phyloP scores from a whole-genome alignment of 1,284 basidiomycete species.

The Cryptococcus deneoformans region DNA sequence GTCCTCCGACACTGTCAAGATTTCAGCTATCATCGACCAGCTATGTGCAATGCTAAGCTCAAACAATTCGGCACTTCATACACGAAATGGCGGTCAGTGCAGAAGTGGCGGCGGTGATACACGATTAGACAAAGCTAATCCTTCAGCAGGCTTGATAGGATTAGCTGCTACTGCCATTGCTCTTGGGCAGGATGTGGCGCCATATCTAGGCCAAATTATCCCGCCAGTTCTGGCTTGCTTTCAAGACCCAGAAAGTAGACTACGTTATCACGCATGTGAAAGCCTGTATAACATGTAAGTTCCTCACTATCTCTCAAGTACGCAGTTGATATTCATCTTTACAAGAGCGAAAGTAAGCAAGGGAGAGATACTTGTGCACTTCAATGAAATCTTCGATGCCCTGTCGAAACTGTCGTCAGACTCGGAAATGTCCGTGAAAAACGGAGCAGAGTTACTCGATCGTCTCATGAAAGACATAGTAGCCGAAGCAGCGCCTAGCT shows the following conservation, averaged over 20 bases:
- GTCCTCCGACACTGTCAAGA: conserved; percentile 74
- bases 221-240: conserved; percentile 91
- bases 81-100: conserved; percentile 78
- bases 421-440: conserved; percentile 95
- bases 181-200: conserved; percentile 85
- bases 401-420: conserved; percentile 97
- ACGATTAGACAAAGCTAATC: not conserved
- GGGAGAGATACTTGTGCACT: conserved; percentile 94
- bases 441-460: conserved; percentile 97
- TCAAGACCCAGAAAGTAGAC: conserved; percentile 88
- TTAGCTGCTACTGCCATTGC: conserved; percentile 96
- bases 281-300: conserved; percentile 89
- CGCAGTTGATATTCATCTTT: too few species aligned
- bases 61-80: conserved; percentile 73
- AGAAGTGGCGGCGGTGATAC: not conserved
- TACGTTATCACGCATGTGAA: conserved; percentile 80
- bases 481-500: conserved; percentile 91
- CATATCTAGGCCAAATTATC: conserved; percentile 91
- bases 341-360: conserved; percentile 84
- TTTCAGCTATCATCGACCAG: conserved; percentile 88
- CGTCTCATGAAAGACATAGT: conserved; percentile 97
- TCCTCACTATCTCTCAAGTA: too few species aligned
- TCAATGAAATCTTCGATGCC: conserved; percentile 97
- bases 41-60: conserved; percentile 89
- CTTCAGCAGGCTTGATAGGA: conserved; percentile 65